phyloP scores from a whole-genome alignment of 2,329 filamentous ascomycete species.

The Claviceps arundinis region DNA sequence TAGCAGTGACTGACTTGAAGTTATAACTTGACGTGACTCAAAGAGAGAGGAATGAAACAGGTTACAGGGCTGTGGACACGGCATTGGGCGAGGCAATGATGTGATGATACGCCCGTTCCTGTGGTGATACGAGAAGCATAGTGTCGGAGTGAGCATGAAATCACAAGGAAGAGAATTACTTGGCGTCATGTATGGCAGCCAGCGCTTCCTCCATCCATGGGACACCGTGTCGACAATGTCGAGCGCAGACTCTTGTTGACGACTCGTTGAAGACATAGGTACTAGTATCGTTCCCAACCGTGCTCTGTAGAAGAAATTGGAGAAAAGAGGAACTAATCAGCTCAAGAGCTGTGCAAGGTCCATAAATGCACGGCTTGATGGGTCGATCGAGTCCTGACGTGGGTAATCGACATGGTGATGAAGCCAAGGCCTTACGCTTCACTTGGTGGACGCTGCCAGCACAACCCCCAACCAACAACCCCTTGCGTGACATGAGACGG shows the following conservation, averaged over 20 bases:
- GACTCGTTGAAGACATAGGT: not conserved
- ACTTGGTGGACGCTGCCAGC: too few relatives aligned
- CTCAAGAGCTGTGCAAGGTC: too few relatives aligned
- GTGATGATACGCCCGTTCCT: not conserved
- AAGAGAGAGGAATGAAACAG: not conserved
- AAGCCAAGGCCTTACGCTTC: too few relatives aligned
- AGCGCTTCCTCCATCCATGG: not conserved
- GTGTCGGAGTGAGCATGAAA: not conserved
- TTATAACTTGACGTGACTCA: not conserved
- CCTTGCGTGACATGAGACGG: not conserved
- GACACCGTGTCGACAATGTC: not conserved
- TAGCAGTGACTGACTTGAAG: not conserved
- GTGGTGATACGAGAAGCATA: slow-evolving; percentile 2
- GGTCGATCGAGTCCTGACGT: too few relatives aligned
- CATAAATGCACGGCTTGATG: too few relatives aligned
- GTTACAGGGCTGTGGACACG: too few relatives aligned
- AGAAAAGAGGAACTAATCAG: too few relatives aligned
- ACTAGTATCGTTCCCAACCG: not conserved
- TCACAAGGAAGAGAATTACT: slow-evolving; percentile 1
- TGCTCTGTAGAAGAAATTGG: too few relatives aligned
- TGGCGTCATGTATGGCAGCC: slow-evolving; percentile 2
- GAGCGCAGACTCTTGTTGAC: not conserved
- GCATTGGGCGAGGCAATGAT: not conserved
- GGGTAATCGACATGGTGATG: too few relatives aligned
- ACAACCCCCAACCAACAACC: not conserved